These are phyloP conservation scores for Papiliotrema fonsecae DNA, from an alignment of 1,284 basidiomycete genomes.

Conservation along the genomic window DNA sequence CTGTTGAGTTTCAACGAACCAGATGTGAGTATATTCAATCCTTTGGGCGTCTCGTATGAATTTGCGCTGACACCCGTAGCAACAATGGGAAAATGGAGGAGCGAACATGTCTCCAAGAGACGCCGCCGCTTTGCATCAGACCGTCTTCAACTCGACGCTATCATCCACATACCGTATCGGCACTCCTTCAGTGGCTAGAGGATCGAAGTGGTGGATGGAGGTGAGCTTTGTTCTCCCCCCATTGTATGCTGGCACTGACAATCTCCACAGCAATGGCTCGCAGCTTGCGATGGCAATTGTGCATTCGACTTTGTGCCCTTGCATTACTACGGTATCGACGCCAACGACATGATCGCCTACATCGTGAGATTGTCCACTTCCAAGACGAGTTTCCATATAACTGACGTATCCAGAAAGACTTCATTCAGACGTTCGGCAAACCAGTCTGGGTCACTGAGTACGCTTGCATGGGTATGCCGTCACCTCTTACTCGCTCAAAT, in stretches of 20 bases:
- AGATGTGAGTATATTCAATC: conserved; percentile 17
- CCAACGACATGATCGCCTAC: conserved; percentile 27
- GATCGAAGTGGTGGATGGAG: conserved; percentile 27
- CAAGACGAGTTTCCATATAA: conserved; percentile 12
- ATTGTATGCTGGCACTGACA: too few species aligned
- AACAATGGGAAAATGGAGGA: conserved; percentile 12
- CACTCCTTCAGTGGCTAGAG: conserved; percentile 30
- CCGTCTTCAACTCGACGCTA: conserved; percentile 18
- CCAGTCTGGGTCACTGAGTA: conserved; percentile 37
- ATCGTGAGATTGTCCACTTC: too few species aligned
- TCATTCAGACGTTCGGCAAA: conserved; percentile 20
- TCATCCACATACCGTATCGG: conserved; percentile 31
- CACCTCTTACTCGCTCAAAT: too few species aligned
- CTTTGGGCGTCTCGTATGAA: background rate
- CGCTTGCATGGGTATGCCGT: too few species aligned
- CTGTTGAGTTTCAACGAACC: conserved; percentile 36
- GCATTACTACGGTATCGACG: conserved; percentile 35
- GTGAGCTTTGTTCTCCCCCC: too few species aligned
- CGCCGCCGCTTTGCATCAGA: conserved; percentile 23
- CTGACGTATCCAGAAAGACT: too few species aligned
- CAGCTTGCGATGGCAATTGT: conserved; percentile 30
- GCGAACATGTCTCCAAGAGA: conserved; percentile 16
- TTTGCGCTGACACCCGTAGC: conserved; percentile 16
- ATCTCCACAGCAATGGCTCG: conserved; percentile 21
- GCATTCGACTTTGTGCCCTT: conserved; percentile 35